Percentiles rank a stretch among this genome's conserved stretches.
Evolutionary conservation across 1,284 basidiomycete species (phyloP).

Genomic region (Cryptococcus maquisensis): DNA sequence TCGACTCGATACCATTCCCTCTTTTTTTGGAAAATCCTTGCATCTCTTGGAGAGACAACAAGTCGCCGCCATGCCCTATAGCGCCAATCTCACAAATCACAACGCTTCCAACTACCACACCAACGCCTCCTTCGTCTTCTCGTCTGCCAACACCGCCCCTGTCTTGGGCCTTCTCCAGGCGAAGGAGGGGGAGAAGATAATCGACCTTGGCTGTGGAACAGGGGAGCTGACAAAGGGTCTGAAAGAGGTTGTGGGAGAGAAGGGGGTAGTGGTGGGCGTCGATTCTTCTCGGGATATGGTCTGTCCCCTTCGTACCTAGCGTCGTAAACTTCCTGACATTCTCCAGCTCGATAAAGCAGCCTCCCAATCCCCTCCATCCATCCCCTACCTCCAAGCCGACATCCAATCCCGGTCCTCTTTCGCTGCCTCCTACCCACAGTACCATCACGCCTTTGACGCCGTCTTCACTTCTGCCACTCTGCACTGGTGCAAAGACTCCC

Average conservation of each 20-base stretch:
- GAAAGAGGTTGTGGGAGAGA: constrained; percentile 54
- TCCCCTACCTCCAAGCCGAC: constrained; percentile 44
- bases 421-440: constrained; percentile 12
- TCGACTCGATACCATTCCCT: no score
- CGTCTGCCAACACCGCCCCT: constrained; percentile 58
- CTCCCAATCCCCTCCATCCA: constrained; percentile 56
- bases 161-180: constrained; percentile 63
- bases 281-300: constrained; percentile 73
- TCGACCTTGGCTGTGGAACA: constrained; percentile 78
- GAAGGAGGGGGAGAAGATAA: constrained; percentile 61
- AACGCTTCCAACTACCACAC: constrained; percentile 36
- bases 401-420: constrained; percentile 26
- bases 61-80: constrained; percentile 3
- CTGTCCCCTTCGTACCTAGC: constrained; percentile 19
- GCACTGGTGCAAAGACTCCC: constrained; percentile 78
- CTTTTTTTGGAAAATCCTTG: background rate
- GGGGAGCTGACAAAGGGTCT: constrained; percentile 67
- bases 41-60: background rate
- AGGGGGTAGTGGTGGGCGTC: constrained; percentile 62
- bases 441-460: constrained; percentile 45
- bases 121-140: constrained; percentile 66
- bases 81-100: constrained; percentile 32
- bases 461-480: constrained; percentile 74
- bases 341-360: constrained; percentile 59
- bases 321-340: background rate